Evolutionary conservation across 2,329 filamentous ascomycete species (phyloP), one percentile per base, ranked within the genome.

Genomic region (Botrytis paeoniae): DNA sequence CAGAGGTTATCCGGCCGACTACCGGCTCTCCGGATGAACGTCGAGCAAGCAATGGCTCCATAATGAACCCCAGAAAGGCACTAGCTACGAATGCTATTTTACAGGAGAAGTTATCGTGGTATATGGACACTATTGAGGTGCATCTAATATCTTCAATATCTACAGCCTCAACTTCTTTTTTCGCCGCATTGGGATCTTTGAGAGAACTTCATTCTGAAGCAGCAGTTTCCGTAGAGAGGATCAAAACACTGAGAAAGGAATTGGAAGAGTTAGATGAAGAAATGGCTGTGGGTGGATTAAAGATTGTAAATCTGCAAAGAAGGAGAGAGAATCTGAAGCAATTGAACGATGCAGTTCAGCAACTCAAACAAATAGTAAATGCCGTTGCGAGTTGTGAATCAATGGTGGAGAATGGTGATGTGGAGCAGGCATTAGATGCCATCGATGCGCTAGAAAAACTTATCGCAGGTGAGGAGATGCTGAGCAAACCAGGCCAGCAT

Each of bases 51-150:
- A 93, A 91, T 80, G 90, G 89, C 8, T 85, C 84, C 69, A 83
- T 86, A 0, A 83, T 87, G 35, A 86, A 87, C 18, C 90, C 92
- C 14, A 89, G 95, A 74, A 98, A 98, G 81, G 93, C 93, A 1
- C 85, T 99, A 41, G 95, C 95, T 12, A 98, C 95, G 0, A 99
- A 99, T 82, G 96, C 96, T 0, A 99, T 99, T 73, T 82, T 99
- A 51, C 96, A 99, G 81, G 96, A 99, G 82, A 99, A 99, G 82
- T 85, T 99, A 20, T 98, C 96, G 0, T 99, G 96, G 96, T 99
- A 99, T 82, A 97, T 99, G 94, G 96, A 99, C 81, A 99, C 96
- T 0, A 94, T 99, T 35, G 96, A 99, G 81, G 94, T 99, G 71
- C 96, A 99, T 81, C 85, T 99, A 12, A 98, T 99, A 78, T 94